These are phyloP conservation scores for Hypholoma sublateritium DNA, from an alignment of 768 basidiomycete genomes.

Conservation along the genomic window DNA sequence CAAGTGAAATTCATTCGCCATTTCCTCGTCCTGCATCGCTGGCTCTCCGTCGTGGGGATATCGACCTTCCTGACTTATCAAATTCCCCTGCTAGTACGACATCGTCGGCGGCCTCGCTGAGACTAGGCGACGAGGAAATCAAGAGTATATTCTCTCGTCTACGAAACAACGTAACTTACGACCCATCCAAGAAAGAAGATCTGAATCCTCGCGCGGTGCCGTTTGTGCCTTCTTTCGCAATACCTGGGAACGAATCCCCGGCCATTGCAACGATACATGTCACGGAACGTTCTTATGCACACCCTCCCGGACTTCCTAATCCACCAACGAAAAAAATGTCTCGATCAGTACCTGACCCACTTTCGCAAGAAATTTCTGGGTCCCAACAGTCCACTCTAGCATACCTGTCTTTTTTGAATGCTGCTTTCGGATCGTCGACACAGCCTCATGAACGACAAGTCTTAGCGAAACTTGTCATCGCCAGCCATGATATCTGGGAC, in stretches of 20 bases:
- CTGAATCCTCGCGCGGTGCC: slow-evolving; percentile 15
- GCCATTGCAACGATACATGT: too few relatives aligned
- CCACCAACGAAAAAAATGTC: background rate
- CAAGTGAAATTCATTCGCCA: background rate
- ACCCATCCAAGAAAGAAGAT: slow-evolving; percentile 3
- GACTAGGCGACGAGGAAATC: slow-evolving; percentile 19
- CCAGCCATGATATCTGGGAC: slow-evolving; percentile 10
- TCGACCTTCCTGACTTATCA: slow-evolving; percentile 12
- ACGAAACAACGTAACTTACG: background rate
- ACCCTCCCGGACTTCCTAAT: background rate
- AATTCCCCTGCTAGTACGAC: slow-evolving; percentile 13
- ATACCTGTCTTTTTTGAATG: slow-evolving; percentile 9
- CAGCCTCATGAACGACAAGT: slow-evolving; percentile 5
- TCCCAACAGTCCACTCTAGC: background rate
- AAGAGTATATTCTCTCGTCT: slow-evolving; percentile 14
- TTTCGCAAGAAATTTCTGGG: too few relatives aligned
- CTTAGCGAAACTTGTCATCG: slow-evolving; percentile 7
- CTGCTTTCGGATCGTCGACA: background rate
- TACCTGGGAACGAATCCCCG: background rate
- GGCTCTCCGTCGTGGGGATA: background rate
- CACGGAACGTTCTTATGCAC: background rate
- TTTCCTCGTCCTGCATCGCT: background rate
- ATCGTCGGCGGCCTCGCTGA: slow-evolving; percentile 12
- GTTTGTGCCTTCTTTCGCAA: slow-evolving; percentile 13
- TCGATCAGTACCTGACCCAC: too few relatives aligned